Evolutionary conservation across 1,284 basidiomycete species (phyloP).

Genomic region (Meripilus lineatus): DNA sequence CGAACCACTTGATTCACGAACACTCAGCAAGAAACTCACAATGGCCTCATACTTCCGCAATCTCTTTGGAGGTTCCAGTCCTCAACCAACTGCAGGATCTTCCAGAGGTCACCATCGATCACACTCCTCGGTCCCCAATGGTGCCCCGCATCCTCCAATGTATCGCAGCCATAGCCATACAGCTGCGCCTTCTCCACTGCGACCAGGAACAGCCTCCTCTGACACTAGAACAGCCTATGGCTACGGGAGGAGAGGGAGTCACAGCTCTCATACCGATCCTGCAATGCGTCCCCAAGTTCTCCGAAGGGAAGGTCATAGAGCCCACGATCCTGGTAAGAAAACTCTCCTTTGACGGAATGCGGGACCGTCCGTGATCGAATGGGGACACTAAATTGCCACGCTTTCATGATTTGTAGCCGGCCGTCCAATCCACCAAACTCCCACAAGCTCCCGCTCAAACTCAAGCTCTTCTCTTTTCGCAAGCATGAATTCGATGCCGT

Average conservation of each 20-base stretch:
- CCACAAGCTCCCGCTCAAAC: conserved; percentile 40
- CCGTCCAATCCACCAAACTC: too few relatives aligned
- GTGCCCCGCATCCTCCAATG: conserved; percentile 15
- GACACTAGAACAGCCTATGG: conserved; percentile 26
- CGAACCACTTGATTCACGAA: conserved; percentile 4
- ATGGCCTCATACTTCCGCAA: conserved; percentile 36
- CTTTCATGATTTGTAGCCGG: too few relatives aligned
- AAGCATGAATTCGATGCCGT: conserved; percentile 21
- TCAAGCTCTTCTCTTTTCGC: conserved; percentile 41
- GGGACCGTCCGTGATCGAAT: too few relatives aligned
- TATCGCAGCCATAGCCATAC: conserved; percentile 29
- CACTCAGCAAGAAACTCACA: background rate
- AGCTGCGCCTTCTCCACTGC: conserved; percentile 31
- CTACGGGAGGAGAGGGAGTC: conserved; percentile 19
- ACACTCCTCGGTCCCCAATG: conserved; percentile 17
- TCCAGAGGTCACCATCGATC: conserved; percentile 26
- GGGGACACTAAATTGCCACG: too few relatives aligned
- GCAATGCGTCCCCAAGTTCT: conserved; percentile 18
- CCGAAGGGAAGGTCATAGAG: conserved; percentile 22
- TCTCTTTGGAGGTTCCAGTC: conserved; percentile 28
- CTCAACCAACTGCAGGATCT: conserved; percentile 15
- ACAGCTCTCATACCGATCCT: conserved; percentile 17
- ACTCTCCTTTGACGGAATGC: too few relatives aligned
- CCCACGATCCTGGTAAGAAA: conserved; percentile 24
- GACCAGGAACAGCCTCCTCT: conserved; percentile 14